Evolutionary conservation across 2,329 filamentous ascomycete genomes (phyloP).

Genomic region (Pestalotiopsis fici): DNA sequence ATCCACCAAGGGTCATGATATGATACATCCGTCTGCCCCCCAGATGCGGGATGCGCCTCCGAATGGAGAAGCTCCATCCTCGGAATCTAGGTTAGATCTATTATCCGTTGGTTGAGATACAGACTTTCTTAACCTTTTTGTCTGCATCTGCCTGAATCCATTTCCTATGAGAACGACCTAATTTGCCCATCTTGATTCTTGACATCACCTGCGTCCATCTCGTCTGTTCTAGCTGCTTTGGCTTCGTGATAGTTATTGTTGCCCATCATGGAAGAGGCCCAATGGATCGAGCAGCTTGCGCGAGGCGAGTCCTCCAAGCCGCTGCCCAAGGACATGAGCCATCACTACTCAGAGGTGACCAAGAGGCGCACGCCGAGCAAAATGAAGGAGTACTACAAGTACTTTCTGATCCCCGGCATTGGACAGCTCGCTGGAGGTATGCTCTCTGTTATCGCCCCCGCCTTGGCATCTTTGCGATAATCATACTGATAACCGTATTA

Average conservation of each 20-base stretch:
- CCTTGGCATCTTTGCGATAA: neutral
- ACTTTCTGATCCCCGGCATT: conserved; percentile 68
- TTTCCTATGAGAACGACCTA: neutral
- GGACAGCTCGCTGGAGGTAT: conserved; percentile 63
- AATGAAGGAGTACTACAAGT: conserved; percentile 86
- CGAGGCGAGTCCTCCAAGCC: conserved; percentile 29
- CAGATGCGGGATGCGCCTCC: neutral
- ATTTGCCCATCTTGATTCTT: neutral
- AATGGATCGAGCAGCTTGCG: neutral
- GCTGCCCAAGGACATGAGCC: conserved; percentile 71
- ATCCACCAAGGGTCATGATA: neutral
- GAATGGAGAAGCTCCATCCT: conserved; percentile 2
- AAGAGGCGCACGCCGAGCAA: conserved; percentile 63
- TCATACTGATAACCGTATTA: neutral
- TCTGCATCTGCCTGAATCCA: neutral
- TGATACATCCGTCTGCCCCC: neutral
- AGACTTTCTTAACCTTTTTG: neutral
- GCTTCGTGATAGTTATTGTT: neutral
- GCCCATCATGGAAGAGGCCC: conserved; percentile 5
- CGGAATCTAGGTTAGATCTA: neutral
- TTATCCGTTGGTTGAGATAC: neutral
- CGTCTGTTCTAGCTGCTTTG: neutral
- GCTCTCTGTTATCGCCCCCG: neutral
- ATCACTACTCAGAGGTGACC: conserved; percentile 74
- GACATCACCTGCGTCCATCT: neutral